Conservation (phyloP, 331 rosid genomes). For the Saraca asoca region DNA sequence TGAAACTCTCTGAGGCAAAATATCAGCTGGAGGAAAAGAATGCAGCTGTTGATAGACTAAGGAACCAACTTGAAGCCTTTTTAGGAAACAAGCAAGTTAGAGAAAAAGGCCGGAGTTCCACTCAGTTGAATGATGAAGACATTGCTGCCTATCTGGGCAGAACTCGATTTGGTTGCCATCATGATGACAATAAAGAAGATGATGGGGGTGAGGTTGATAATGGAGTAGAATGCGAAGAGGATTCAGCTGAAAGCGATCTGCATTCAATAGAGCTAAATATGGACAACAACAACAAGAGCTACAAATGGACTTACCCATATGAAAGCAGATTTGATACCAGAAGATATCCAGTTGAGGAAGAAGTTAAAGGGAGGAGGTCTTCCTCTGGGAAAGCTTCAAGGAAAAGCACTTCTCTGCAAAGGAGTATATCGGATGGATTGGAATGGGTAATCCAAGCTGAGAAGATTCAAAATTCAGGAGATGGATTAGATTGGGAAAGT, state of each 20-base stretch:
- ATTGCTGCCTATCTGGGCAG: slow-evolving; percentile 60
- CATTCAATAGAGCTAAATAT: slow-evolving; percentile 88
- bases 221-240: slow-evolving; percentile 69
- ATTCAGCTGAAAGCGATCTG: slow-evolving; percentile 85
- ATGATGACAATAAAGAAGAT: slow-evolving; percentile 62
- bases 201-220: slow-evolving; percentile 84
- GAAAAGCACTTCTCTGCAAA: slow-evolving; percentile 77
- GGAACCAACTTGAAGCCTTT: slow-evolving; percentile 89
- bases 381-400: slow-evolving; percentile 70
- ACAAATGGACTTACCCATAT: slow-evolving; percentile 64
- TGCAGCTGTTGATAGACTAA: slow-evolving; percentile 78
- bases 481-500: slow-evolving; percentile 76
- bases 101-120: slow-evolving; percentile 64
- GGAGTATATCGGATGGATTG: slow-evolving; percentile 88
- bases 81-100: slow-evolving; percentile 65
- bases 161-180: slow-evolving; percentile 53
- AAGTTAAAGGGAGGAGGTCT: slow-evolving; percentile 66
- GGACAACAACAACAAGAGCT: slow-evolving; percentile 77
- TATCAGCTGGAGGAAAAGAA: slow-evolving; percentile 78
- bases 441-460: slow-evolving; percentile 72
- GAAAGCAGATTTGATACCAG: slow-evolving; percentile 63
- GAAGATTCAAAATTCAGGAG: slow-evolving; percentile 64
- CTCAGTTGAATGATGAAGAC: slow-evolving; percentile 63
- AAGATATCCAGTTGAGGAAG: slow-evolving; percentile 55
- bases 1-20: slow-evolving; percentile 68